Evolutionary conservation across 805 yeast species (phyloP), one percentile per base, ranked within the genome.

Genomic region (Wickerhamiella vanderwaltii): DNA sequence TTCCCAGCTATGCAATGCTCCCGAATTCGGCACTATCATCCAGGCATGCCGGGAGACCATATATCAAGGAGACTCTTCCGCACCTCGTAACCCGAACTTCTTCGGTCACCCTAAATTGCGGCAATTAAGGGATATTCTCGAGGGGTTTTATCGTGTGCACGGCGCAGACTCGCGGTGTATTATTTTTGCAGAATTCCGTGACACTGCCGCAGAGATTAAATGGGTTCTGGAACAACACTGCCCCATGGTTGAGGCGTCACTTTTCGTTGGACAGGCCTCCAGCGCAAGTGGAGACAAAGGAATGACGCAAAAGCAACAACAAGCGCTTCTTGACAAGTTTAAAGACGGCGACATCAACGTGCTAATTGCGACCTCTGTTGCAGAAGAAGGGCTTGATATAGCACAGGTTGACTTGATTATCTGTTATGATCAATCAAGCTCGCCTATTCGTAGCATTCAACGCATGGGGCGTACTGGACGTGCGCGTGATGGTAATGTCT

Each of bases 391-490:
- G 34, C 68, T 91, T 49, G 98, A 91, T 65, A 93, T 91, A 50
- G 98, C 98, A 24, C 96, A 93, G 57, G 99, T 91, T 41, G 98
- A 91, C 59, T 58, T 91, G 52, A 88, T 91, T 50, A 69, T 91
- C 6, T 87, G 95, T 56, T 91, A 76, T 60, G 98, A 91, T 54
- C 83, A 95, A 0, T 86, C 96, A 0, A 70, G 86, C 22, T 84
- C 95, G 34, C 96, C 97, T 0, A 88, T 91, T 44, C 83, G 93
- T 45, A 86, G 82, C 51, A 72, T 91, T 30, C 99, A 91, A 58
- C 66, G 99, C 51, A 85, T 91, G 93, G 99, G 99, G 20, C 75
- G 99, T 63, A 91, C 99, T 0, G 99, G 98, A 15, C 77, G 99
- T 62, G 84, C 85, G 55, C 66, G 95, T 51, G 85, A 82, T 51